Conservation (phyloP, 2,329 filamentous ascomycete species). For the Diaporthe sp. region DNA sequence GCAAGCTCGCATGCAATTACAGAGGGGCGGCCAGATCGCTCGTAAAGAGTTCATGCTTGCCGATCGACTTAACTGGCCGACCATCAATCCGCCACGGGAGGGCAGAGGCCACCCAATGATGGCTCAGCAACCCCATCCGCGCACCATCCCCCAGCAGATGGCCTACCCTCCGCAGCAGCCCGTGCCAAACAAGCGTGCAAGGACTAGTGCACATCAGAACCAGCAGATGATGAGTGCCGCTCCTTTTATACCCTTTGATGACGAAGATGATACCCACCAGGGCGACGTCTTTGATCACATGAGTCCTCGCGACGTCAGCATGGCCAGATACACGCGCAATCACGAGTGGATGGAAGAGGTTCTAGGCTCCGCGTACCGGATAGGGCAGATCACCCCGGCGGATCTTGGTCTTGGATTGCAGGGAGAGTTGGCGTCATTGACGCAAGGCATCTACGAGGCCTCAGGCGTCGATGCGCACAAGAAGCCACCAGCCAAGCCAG, state of each 20-base stretch:
- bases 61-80: constrained; percentile 91
- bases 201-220: constrained; percentile 59
- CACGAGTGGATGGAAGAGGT: constrained; percentile 99
- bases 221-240: constrained; percentile 47
- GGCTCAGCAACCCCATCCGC: constrained; percentile 58
- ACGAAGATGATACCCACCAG: constrained; percentile 89
- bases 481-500: constrained; percentile 67
- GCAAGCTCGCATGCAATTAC: constrained; percentile 73
- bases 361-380: constrained; percentile 88
- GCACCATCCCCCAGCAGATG: constrained; percentile 70
- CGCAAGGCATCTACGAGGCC: constrained; percentile 85
- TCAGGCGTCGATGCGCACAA: constrained; percentile 64
- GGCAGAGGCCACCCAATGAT: constrained; percentile 66
- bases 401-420: constrained; percentile 89
- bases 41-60: constrained; percentile 96
- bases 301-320: constrained; percentile 89
- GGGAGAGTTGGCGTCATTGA: constrained; percentile 85
- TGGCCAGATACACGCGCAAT: constrained; percentile 90
- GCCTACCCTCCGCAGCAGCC: constrained; percentile 70
- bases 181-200: constrained; percentile 68
- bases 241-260: constrained; percentile 69
- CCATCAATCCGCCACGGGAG: constrained; percentile 77
- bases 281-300: constrained; percentile 93
- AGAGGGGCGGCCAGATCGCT: constrained; percentile 83
- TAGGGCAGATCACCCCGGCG: constrained; percentile 86